Percentiles rank a stretch among this genome's conserved stretches.
These are phyloP conservation scores for Spinellus fusiger DNA, from an alignment of 192 early-diverging fungal species.

Conservation along the genomic window DNA sequence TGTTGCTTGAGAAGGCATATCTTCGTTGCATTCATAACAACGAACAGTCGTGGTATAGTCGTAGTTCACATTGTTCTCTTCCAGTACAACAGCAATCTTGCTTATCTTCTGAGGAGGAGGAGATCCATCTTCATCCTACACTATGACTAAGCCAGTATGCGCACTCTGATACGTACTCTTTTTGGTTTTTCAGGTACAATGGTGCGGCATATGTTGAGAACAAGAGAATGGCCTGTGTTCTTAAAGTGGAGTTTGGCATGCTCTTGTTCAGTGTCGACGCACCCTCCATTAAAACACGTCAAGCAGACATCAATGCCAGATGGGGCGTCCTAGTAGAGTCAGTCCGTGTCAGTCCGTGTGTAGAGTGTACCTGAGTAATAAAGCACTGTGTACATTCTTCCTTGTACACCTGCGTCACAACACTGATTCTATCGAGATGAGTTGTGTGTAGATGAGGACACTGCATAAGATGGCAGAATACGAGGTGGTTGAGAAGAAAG, in stretches of 20 bases:
- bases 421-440: too few species aligned
- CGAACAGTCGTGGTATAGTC: constrained; percentile 68
- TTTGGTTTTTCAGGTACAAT: constrained; percentile 37
- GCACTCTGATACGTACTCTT: constrained; percentile 31
- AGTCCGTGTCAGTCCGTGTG: neutral
- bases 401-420: constrained; percentile 75
- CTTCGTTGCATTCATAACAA: constrained; percentile 75
- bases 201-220: constrained; percentile 76
- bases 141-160: neutral
- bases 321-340: constrained; percentile 51
- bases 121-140: constrained; percentile 36
- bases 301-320: constrained; percentile 90
- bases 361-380: constrained; percentile 56
- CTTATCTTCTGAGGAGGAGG: constrained; percentile 86
- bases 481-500: too few species aligned
- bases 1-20: constrained; percentile 46
- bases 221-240: constrained; percentile 71
- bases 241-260: constrained; percentile 76
- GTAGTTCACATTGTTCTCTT: constrained; percentile 65
- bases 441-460: too few species aligned
- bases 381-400: constrained; percentile 97
- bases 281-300: constrained; percentile 92
- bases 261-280: constrained; percentile 50
- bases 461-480: too few species aligned
- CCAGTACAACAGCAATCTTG: constrained; percentile 82